Conservation (phyloP, 192 early-diverging fungal genomes). For the Phlyctochytrium bullatum region DNA sequence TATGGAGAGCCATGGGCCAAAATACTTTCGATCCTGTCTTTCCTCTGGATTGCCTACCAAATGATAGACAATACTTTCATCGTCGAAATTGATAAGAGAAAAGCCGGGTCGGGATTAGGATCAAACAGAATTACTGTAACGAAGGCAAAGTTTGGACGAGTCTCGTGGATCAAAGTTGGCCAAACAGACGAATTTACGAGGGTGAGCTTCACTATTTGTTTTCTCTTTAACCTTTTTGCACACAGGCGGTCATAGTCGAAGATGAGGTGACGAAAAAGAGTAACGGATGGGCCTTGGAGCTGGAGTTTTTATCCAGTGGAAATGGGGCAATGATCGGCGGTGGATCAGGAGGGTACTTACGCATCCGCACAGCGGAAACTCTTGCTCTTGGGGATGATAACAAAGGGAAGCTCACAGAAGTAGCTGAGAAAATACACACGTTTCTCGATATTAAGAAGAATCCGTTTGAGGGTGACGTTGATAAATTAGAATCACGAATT, state of each 20-base stretch:
- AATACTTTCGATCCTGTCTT: background rate
- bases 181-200: background rate
- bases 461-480: background rate
- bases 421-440: background rate
- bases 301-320: background rate
- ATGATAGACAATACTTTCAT: constrained; percentile 1
- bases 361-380: background rate
- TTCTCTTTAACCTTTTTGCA: background rate
- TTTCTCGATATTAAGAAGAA: background rate
- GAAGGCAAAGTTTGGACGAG: background rate
- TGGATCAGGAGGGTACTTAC: background rate
- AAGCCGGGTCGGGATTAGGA: background rate
- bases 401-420: background rate
- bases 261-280: background rate
- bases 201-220: background rate
- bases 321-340: background rate
- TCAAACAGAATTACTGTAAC: background rate
- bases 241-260: background rate
- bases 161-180: background rate
- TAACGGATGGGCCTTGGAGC: constrained; percentile 4
- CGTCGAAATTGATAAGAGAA: background rate
- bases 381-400: background rate
- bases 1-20: background rate
- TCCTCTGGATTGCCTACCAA: background rate
- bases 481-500: background rate